phyloP scores from a whole-genome alignment of 805 yeast species.

The Kurtzmaniella cleridarum region DNA sequence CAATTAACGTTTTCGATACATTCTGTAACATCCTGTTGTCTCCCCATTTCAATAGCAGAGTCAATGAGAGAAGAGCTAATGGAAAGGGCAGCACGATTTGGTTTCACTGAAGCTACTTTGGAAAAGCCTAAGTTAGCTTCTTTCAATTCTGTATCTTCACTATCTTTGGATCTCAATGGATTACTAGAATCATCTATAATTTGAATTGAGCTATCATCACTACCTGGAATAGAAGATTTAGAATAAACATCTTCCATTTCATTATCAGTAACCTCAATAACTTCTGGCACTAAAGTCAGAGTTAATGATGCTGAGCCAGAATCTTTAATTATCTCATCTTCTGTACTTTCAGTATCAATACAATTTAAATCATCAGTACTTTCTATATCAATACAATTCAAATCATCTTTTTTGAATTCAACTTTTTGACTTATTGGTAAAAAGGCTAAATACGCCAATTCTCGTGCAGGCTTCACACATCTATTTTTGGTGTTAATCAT shows the following conservation, averaged over 20 bases:
- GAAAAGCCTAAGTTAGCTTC: background rate
- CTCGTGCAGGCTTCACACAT: constrained; percentile 76
- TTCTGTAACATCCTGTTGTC: constrained; percentile 97
- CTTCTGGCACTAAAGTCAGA: background rate
- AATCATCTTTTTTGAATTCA: constrained; percentile 37
- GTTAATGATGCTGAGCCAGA: too few species aligned
- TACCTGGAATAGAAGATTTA: background rate
- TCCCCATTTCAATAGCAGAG: constrained; percentile 70
- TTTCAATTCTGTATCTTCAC: background rate
- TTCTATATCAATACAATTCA: background rate
- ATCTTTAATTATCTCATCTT: background rate
- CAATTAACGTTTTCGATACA: constrained; percentile 91
- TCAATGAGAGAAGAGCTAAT: constrained; percentile 63
- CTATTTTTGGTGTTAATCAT: constrained; percentile 59
- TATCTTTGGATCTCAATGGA: background rate
- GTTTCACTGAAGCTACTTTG: background rate
- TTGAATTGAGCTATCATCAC: background rate
- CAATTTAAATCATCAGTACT: constrained; percentile 8
- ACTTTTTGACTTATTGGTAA: constrained; percentile 66
- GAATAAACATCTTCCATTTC: constrained; percentile 5
- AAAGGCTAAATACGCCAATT: constrained; percentile 83
- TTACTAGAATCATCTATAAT: background rate
- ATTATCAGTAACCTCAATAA: constrained; percentile 6
- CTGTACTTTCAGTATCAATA: constrained; percentile 12
- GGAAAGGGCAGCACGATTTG: constrained; percentile 16